Conservation (phyloP, 257 asterid species). For the Nicotiana benthamiana region DNA sequence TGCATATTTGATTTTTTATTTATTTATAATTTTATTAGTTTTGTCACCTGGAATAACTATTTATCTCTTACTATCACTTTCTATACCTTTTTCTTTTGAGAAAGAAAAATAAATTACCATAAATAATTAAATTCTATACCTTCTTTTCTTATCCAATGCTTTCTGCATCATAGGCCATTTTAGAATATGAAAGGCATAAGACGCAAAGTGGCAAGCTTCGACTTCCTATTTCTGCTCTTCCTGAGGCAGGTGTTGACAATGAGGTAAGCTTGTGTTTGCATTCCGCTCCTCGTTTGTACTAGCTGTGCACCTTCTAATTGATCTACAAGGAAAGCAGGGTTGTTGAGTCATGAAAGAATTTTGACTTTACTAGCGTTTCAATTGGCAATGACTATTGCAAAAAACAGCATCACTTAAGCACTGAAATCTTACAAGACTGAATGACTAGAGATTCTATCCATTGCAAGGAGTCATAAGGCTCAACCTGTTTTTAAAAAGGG, state of each 20-base stretch:
- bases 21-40: not conserved
- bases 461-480: not conserved
- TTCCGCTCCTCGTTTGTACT: not conserved
- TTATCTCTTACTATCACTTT: not conserved
- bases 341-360: too few species aligned
- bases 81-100: not conserved
- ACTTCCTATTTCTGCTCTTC: slow-evolving; percentile 47
- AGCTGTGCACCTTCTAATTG: not conserved
- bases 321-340: not conserved
- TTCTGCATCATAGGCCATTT: slow-evolving; percentile 49
- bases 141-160: not conserved
- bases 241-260: slow-evolving; percentile 58
- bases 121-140: not conserved
- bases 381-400: not conserved
- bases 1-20: not conserved
- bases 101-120: too few species aligned
- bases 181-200: slow-evolving; percentile 78
- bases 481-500: not conserved
- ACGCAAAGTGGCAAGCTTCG: slow-evolving; percentile 70
- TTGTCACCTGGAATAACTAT: not conserved
- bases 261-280: slow-evolving; percentile 40
- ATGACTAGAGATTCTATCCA: not conserved
- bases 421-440: not conserved
- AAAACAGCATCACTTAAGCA: not conserved
- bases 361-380: too few species aligned